Base-by-base conservation (phyloP, 108 stramenopile genomes). In the Ochromonas danica region DNA sequence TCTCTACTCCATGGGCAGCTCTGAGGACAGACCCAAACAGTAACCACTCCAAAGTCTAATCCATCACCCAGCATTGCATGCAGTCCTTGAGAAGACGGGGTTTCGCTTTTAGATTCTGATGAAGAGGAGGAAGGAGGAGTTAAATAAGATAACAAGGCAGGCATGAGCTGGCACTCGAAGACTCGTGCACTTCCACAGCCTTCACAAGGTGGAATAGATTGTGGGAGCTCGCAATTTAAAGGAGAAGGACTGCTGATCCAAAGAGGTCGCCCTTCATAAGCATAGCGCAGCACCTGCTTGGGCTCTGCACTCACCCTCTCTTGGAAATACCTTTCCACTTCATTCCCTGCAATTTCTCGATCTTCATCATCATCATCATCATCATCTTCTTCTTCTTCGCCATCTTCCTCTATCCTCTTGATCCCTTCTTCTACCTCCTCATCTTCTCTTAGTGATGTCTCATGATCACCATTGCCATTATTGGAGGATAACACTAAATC, bases 131-230 rank as follows among this genome's bases (percentile, higher is more conserved):
- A 10, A 70, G 40, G 10, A 22, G 40, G 17, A 10, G 33, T 70
- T 10, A 22, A 17, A 22, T 10, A 10, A 57, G 51, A 57, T 57
- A 22, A 10, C 17, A 10, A 6, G 6, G 40, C 72, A 10, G 72
- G 72, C 72, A 75, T 75, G 14, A 75, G 72, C 35, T 75, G 72
- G 27, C 6, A 57, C 31, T 75, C 72, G 31, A 75, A 75, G 25
- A 75, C 72, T 27, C 72, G 36, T 6, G 43, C 72, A 27, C 25
- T 75, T 6, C 72, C 72, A 25, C 72, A 75, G 10, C 40, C 6
- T 28, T 38, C 27, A 60, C 72, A 75, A 38, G 51, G 27, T 36
- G 72, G 45, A 38, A 75, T 33, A 28, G 27, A 36, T 10, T 28
- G 33, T 51, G 45, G 22, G 6, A 22, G 22, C 6, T 14, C 36